Base-by-base conservation (phyloP, 73 alveolate species). In the Uronychia setigera region DNA sequence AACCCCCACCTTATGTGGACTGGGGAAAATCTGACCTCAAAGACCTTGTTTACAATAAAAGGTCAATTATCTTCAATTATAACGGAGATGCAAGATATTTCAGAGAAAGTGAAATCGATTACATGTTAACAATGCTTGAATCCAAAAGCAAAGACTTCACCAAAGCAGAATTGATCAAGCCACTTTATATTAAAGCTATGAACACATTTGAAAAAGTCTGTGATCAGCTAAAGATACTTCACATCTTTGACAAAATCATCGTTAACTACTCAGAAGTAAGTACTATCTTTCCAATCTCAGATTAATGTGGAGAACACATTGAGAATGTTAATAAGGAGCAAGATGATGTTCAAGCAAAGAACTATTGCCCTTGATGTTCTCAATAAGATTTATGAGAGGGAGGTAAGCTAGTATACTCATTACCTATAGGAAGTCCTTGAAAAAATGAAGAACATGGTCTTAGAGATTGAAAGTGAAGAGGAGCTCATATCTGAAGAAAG, bases 31-130 rank as follows among this genome's bases (percentile, higher is more conserved):
- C 88, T 26, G 58, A 13, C 1, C 1, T 86, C 33, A 35, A 35
- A 28, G 35, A 86, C 31, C 57, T 60, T 80, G 82, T 79, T 25
- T 29, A 46, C 35, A 1, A 82, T 78, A 77, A 35, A 32, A 76
- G 33, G n/a, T 32, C 35, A 0, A 79, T 32, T 29, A 34, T 31
- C 1, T 86, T 34, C 74, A 77, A 78, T 79, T 35, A 60, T 29
- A 77, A 30, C n/a, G 79, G 74, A 25, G 88, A 86, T 60, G 26
- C 76, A 0, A 80, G 59, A 33, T 80, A 29, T 60, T 86, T 57
- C 85, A 79, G 59, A n/a, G 87, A 78, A 14, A 25, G 35, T 26
- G 92, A 86, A 29, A 27, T 86, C 1, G 88, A 86, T 27, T 80
- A 86, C 26, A 74, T 86, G 33, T 1, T 80, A 1, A 80, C 58